Evolutionary conservation across 345 rosid genomes (phyloP).

Genomic region (Rhodamnia argentea): DNA sequence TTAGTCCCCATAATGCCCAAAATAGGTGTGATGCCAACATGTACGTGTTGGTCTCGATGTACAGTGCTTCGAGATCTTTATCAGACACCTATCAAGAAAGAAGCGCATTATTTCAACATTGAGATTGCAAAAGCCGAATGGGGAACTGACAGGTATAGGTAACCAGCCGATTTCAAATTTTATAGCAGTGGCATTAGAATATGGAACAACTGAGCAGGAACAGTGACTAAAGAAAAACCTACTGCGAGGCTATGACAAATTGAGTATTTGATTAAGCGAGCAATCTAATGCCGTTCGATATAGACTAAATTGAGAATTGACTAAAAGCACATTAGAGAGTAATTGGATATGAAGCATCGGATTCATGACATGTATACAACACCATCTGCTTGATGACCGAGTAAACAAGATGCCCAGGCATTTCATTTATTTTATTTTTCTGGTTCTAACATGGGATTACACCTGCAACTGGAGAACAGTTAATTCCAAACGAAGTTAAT

Average conservation of each 20-base stretch:
- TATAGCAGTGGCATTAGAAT: background rate
- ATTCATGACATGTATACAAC: background rate
- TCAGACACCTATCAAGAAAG: constrained; percentile 33
- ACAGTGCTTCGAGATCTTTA: constrained; percentile 54
- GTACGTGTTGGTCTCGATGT: constrained; percentile 58
- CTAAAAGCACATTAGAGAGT: background rate
- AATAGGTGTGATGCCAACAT: constrained; percentile 73
- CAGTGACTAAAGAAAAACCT: background rate
- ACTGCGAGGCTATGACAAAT: background rate
- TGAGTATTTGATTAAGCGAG: background rate
- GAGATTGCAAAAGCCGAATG: background rate
- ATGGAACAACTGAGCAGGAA: background rate
- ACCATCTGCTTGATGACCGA: background rate
- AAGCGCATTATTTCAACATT: background rate
- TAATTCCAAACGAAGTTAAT: background rate
- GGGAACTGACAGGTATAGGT: background rate
- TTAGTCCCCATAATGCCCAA: constrained; percentile 95
- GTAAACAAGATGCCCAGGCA: background rate
- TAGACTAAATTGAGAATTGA: background rate
- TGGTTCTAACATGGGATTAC: background rate
- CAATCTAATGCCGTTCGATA: background rate
- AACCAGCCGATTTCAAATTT: background rate
- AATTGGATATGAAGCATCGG: background rate
- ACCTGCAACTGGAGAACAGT: background rate
- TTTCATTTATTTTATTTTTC: background rate